These are phyloP conservation scores for Alnus rubra DNA, from an alignment of 306 rosid species.

Conservation along the genomic window DNA sequence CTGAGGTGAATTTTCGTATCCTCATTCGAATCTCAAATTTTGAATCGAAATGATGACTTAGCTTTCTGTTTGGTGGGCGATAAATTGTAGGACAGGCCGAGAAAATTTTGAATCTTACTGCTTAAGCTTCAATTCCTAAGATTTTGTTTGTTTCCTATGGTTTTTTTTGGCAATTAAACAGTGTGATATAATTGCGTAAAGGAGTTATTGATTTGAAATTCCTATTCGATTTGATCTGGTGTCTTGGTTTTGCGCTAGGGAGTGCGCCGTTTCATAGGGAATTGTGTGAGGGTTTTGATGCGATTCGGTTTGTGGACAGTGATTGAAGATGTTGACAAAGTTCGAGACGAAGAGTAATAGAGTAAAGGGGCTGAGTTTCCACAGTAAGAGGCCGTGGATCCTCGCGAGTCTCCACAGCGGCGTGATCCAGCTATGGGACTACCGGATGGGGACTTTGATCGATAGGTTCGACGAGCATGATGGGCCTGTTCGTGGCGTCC, in stretches of 20 bases:
- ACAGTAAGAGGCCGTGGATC: conserved; percentile 94
- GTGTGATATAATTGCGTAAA: not conserved
- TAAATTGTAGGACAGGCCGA: conserved; percentile 7
- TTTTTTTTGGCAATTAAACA: not conserved
- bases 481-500: conserved; percentile 97
- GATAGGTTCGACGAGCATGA: conserved; percentile 97
- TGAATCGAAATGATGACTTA: not conserved
- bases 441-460: conserved; percentile 94
- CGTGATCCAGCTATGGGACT: conserved; percentile 99
- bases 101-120: conserved; percentile 14
- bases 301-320: conserved; percentile 24
- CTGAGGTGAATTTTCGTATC: conserved; percentile 36
- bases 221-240: conserved; percentile 3
- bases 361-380: conserved; percentile 98
- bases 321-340: conserved; percentile 82
- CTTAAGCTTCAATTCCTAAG: not conserved
- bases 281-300: conserved; percentile 27
- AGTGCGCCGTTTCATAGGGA: not conserved
- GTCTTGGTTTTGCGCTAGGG: not conserved
- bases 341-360: conserved; percentile 97
- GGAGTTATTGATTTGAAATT: not conserved
- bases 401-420: conserved; percentile 99
- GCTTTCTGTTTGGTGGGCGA: conserved; percentile 15
- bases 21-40: not conserved
- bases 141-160: not conserved